Evolutionary conservation across 164 flowering plant genomes (phyloP).

Genomic region (Taxillus chinensis): DNA sequence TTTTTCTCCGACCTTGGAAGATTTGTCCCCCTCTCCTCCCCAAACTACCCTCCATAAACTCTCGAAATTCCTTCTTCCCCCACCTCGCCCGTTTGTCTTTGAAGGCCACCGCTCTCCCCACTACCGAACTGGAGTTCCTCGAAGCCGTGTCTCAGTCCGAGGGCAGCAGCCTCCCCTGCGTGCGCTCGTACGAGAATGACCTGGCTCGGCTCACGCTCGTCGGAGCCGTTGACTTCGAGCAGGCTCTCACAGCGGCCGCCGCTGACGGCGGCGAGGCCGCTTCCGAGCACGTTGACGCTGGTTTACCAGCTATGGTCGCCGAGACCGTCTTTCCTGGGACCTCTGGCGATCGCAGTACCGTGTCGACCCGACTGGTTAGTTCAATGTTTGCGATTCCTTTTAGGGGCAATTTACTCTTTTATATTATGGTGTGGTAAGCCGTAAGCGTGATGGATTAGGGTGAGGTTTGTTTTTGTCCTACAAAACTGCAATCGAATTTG

Average conservation of each 20-base stretch:
- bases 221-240: conserved; percentile 65
- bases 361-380: conserved; percentile 79
- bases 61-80: conserved; percentile 8
- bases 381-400: neutral
- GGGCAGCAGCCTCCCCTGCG: conserved; percentile 41
- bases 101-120: conserved; percentile 17
- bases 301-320: conserved; percentile 63
- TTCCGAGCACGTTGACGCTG: conserved; percentile 50
- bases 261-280: conserved; percentile 89
- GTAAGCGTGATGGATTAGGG: neutral
- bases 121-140: conserved; percentile 42
- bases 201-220: conserved; percentile 45
- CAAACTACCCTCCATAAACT: conserved; percentile 8
- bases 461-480: too few species aligned
- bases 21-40: conserved; percentile 7
- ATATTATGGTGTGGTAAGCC: neutral
- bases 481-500: too few species aligned
- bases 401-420: neutral
- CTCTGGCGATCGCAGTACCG: conserved; percentile 53
- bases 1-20: neutral
- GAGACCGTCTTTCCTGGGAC: conserved; percentile 77
- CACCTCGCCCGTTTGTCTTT: conserved; percentile 19
- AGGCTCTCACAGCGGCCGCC: conserved; percentile 87
- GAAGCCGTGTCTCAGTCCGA: conserved; percentile 35
- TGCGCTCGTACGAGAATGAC: conserved; percentile 69